Evolutionary conservation across 2,329 filamentous ascomycete species (phyloP), one percentile per base, ranked within the genome.

Genomic region (Cladobotryum mycophilum): DNA sequence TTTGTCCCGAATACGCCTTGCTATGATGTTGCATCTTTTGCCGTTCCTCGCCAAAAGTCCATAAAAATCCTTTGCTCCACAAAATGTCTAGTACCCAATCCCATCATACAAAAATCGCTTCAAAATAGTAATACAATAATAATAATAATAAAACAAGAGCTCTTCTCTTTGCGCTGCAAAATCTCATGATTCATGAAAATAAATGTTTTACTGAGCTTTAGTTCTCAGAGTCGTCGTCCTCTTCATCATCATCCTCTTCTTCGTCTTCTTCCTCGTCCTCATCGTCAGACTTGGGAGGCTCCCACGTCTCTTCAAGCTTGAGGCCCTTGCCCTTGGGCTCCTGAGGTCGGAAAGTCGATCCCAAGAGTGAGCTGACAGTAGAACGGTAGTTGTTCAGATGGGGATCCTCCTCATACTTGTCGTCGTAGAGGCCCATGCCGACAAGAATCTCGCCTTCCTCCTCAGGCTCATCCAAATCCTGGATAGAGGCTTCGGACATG

Each of bases 341-440:
- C 0, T 66, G 57, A 6, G 63, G 62, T 40, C 71, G 68, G 57
- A 74, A 75, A 2, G 72, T 65, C 7, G 78, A 69, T 20, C 78
- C 77, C 43, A 83, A 67, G 15, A 87, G 65, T 22, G 76, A 74
- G 35, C 73, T 76, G 51, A 80, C 74, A 22, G 77, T 78, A 5
- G 75, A 75, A 45, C 75, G 65, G 67, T 82, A 76, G 68, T 79
- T 74, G 66, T 81, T 70, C 49, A 79, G 64, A 46, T 75, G 70
- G 30, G 74, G 70, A 49, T 79, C 76, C 17, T 71, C 68, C 7
- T 74, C 67, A 40, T 67, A 60, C 60, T 80, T 78, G 49, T 84
- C 84, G 60, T 89, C 88, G 65, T 93, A 93, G 0, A 93, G 77
- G 1, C 88, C 88, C 79, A 93, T 85, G 17, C 88, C 88, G n/a